Evolutionary conservation across 805 yeast species (phyloP), one percentile per base, ranked within the genome.

Genomic region (Wickerhamiella siamensis): DNA sequence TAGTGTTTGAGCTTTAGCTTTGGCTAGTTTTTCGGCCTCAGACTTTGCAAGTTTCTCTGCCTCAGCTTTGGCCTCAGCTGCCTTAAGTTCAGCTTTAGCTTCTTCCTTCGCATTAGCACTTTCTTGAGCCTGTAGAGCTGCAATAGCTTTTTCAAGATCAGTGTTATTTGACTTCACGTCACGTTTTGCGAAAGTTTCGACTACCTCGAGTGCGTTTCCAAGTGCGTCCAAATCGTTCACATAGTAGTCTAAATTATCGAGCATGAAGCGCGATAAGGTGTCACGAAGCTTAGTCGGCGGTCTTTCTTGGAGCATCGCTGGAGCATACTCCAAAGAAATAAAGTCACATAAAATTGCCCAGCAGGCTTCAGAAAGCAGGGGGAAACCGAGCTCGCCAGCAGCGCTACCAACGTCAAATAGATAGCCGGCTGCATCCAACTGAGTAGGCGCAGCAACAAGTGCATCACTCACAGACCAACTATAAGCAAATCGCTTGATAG

Each of bases 341-440:
- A 40, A 40, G 19, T 51, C 49, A 14, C 49, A 41, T 16, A 51
- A 41, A 17, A 36, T 39, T 9, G 35, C 31, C 41, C 50, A 51
- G 20, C 54, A 47, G 3, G 21, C 42, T 1, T 12, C n/a, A 14
- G 37, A 36, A 17, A 53, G 42, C 12, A 32, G 31, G 14, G 41
- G 15, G 42, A 51, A 40, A 31, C 51, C 33, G n/a, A 53, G 48
- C 44, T 43, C 47, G 32, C 49, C 49, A 5, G 51, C 49, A 5
- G 42, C 33, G 6, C 36, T 41, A 50, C 51, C 50, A n/a, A 53
- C 36, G 14, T 43, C 49, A 19, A 49, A 38, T 1, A 51, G 36
- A 12, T 32, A 19, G 9, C 26, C 36, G n/a, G 36, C 38, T 12
- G 37, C 42, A 1, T 29, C 32, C 9, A 20, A 17, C 20, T 45